Evolutionary conservation across 306 rosid species (phyloP), one percentile per base, ranked within the genome.

Genomic region (Neltuma alba): DNA sequence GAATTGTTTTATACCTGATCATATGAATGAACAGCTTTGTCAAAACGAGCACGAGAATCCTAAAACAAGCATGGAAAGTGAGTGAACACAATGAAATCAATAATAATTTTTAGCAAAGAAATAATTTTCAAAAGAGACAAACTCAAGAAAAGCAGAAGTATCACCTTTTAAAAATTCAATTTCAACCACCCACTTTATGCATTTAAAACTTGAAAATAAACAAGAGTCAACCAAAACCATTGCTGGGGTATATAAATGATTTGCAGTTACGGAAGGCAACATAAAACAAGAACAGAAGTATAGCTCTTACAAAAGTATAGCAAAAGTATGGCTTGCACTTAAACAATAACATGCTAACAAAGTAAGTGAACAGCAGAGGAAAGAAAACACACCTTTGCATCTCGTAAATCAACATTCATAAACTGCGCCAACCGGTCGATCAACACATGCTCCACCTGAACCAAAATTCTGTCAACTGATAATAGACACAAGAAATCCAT

Each of bases 361-460:
- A 75, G 76, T 68, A 82, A 33, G 3, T 58, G 74, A 30, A 54
- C 52, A 9, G 13, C 63, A 52, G 54, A 50, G 72, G 54, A 76
- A 48, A 60, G 40, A 78, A 67, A 60, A 82, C 70, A 63, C 77
- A 93, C 99, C 98, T 81, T 90, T 54, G 89, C 96, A 33, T 88
- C 93, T 84, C 83, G 92, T 85, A 95, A 79, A 91, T 95, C 98
- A 82, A 84, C 90, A 25, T 81, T 88, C 84, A 95, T 81, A 84
- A 95, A 95, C 83, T 93, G 86, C 76, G 63, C 77, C 85, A 95
- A 77, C 64, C 99, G 93, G 80, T 95, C 94, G 80, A 87, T 85
- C 84, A 95, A 79, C 48, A 93, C 96, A 77, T 95, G 99, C 87
- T 95, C 99, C 71, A 95, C 99, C 99, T 95, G 81, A 58, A 81